Conservation (phyloP, 1,284 basidiomycete genomes). For the Mixia osmundae region DNA sequence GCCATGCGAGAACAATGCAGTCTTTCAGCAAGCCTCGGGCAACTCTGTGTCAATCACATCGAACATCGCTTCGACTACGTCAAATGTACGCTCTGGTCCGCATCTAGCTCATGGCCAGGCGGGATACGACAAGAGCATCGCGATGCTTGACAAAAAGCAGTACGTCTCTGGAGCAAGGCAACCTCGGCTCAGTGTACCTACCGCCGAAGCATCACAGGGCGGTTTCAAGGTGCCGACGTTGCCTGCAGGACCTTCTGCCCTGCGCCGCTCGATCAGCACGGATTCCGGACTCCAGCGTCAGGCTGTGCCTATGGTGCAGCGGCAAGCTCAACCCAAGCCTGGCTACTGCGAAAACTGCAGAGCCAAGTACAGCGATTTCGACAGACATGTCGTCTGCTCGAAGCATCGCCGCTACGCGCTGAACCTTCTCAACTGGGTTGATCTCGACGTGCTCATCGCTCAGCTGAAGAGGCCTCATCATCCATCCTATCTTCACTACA, state of each 20-base stretch:
- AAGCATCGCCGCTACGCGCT: conserved; percentile 70
- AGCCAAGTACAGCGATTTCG: conserved; percentile 66
- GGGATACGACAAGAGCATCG: conserved; percentile 15
- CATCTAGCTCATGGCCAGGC: conserved; percentile 10
- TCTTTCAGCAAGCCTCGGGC: conserved; percentile 53
- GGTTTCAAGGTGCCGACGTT: not conserved
- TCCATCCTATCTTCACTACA: too few species aligned
- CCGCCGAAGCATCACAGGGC: too few species aligned
- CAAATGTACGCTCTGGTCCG: conserved; percentile 22
- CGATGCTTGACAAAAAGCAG: conserved; percentile 12
- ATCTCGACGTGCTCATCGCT: conserved; percentile 58
- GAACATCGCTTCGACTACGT: conserved; percentile 64
- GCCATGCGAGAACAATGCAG: too few species aligned
- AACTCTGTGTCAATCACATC: conserved; percentile 86
- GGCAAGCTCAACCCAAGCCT: conserved; percentile 43
- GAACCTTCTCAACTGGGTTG: conserved; percentile 53
- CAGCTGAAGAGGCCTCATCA: too few species aligned
- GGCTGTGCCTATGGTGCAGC: not conserved
- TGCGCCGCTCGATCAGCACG: conserved; percentile 10
- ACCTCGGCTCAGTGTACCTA: too few species aligned
- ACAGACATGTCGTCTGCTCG: conserved; percentile 48
- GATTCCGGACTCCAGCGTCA: conserved; percentile 19
- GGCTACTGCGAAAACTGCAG: conserved; percentile 98
- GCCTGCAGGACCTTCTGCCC: not conserved
- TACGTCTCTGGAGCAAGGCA: conserved; percentile 2